These are phyloP conservation scores for Pharnaceum exiguum DNA, from an alignment of 148 eudicot species.

Conservation along the genomic window DNA sequence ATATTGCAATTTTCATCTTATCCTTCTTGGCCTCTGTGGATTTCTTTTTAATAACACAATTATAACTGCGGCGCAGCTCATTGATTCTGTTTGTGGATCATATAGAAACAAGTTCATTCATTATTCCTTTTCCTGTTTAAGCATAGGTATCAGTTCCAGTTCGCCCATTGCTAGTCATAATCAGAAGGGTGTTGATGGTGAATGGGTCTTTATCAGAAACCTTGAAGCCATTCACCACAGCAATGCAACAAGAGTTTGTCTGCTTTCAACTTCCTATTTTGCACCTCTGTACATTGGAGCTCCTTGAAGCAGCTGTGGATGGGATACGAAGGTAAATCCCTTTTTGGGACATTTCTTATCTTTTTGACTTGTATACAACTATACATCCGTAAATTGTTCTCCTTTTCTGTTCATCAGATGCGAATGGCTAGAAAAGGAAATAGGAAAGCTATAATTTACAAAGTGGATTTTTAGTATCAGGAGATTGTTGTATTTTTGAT, in stretches of 20 bases:
- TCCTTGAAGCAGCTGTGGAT: constrained; percentile 54
- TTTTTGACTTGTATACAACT: background rate
- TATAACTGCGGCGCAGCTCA: too few relatives aligned
- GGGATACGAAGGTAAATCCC: constrained; percentile 58
- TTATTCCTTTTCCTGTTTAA: background rate
- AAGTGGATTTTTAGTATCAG: too few relatives aligned
- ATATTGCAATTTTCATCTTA: too few relatives aligned
- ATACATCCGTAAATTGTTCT: too few relatives aligned
- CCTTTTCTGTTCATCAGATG: background rate
- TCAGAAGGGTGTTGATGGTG: constrained; percentile 70
- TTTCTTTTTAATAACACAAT: too few relatives aligned
- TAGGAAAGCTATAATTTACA: too few relatives aligned
- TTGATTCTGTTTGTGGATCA: background rate
- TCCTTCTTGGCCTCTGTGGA: too few relatives aligned
- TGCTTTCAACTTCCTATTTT: constrained; percentile 77
- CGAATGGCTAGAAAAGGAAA: too few relatives aligned
- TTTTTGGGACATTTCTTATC: background rate
- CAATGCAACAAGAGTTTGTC: constrained; percentile 76
- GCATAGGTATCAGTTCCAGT: constrained; percentile 68
- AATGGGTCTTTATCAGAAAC: constrained; percentile 65
- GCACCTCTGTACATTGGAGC: constrained; percentile 56
- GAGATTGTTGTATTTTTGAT: too few relatives aligned
- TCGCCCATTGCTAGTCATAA: constrained; percentile 47
- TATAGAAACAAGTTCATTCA: background rate
- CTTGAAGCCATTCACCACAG: constrained; percentile 45